These are phyloP conservation scores for Neonectria sp. DNA, from an alignment of 2,329 filamentous ascomycete species.

Conservation along the genomic window DNA sequence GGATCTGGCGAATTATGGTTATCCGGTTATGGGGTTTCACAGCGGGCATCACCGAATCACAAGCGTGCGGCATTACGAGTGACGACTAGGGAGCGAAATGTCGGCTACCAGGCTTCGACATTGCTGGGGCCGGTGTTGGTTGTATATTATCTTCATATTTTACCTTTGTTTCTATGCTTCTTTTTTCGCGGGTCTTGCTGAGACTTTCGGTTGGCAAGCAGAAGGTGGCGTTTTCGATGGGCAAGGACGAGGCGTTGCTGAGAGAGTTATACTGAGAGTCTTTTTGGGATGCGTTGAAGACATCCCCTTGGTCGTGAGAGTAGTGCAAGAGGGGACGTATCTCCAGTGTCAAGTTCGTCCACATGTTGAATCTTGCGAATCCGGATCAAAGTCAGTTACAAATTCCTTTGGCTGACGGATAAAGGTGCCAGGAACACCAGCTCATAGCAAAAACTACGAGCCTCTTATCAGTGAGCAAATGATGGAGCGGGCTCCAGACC, in stretches of 20 bases:
- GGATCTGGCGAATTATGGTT: conserved; percentile 9
- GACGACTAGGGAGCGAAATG: conserved; percentile 14
- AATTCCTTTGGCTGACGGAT: neutral
- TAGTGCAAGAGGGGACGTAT: neutral
- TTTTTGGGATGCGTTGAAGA: neutral
- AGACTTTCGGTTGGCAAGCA: neutral
- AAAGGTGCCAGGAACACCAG: neutral
- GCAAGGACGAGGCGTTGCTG: neutral
- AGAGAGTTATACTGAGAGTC: neutral
- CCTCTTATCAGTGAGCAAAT: neutral
- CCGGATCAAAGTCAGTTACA: neutral
- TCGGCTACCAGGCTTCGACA: neutral
- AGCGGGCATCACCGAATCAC: conserved; percentile 3
- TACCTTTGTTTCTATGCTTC: neutral
- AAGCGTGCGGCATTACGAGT: conserved; percentile 22
- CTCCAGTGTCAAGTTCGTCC: neutral
- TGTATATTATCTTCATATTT: conserved; percentile 5
- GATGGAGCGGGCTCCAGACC: neutral
- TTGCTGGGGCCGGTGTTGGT: conserved; percentile 17
- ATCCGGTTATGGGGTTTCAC: conserved; percentile 13
- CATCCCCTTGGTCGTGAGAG: neutral
- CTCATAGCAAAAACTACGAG: neutral
- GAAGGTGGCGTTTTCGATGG: too few species aligned
- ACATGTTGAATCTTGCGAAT: neutral
- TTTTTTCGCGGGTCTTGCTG: neutral